Percentiles rank a stretch among this genome's conserved stretches.
Evolutionary conservation across 75 land plant species (phyloP).

Genomic region (Selaginella tamariscina): DNA sequence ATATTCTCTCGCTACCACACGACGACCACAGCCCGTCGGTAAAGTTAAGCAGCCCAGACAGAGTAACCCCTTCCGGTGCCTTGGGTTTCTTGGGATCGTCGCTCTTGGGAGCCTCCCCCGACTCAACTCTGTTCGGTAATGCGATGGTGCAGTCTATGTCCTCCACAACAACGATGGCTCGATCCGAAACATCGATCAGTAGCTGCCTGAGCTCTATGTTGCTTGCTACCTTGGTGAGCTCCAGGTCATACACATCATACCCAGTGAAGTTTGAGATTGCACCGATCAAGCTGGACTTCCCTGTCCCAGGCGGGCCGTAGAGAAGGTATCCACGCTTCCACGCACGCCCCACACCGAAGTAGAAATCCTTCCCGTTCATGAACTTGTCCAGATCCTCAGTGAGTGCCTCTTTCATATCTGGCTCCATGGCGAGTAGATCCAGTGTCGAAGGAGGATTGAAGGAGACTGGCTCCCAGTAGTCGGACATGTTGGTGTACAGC

Average conservation of each 20-base stretch:
- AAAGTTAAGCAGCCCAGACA: constrained; percentile 60
- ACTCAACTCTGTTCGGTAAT: constrained; percentile 13
- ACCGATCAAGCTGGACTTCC: no score
- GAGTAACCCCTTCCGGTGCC: constrained; percentile 46
- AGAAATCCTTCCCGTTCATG: constrained; percentile 42
- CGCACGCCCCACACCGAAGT: constrained; percentile 49
- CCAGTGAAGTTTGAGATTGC: no score
- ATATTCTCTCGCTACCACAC: constrained; percentile 50
- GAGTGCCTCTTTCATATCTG: constrained; percentile 40
- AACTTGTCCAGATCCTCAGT: constrained; percentile 54
- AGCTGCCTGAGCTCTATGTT: constrained; percentile 39
- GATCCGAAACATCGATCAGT: constrained; percentile 40
- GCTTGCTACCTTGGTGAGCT: constrained; percentile 51
- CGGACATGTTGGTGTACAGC: constrained; percentile 18
- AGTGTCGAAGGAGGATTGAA: constrained; percentile 82
- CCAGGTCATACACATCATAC: constrained; percentile 86
- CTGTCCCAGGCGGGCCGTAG: no score
- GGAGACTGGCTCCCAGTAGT: constrained; percentile 38
- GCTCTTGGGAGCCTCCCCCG: constrained; percentile 29
- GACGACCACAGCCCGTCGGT: constrained; percentile 66
- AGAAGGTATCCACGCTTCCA: no score
- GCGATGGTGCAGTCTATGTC: constrained; percentile 35
- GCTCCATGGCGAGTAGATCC: constrained; percentile 73
- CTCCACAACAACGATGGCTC: constrained; percentile 31
- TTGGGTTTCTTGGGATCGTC: neutral